Evolutionary conservation across 225 moss, liverwort and hornwort genomes (phyloP), one percentile per base, ranked within the genome.

Genomic region (Ulota crispa): DNA sequence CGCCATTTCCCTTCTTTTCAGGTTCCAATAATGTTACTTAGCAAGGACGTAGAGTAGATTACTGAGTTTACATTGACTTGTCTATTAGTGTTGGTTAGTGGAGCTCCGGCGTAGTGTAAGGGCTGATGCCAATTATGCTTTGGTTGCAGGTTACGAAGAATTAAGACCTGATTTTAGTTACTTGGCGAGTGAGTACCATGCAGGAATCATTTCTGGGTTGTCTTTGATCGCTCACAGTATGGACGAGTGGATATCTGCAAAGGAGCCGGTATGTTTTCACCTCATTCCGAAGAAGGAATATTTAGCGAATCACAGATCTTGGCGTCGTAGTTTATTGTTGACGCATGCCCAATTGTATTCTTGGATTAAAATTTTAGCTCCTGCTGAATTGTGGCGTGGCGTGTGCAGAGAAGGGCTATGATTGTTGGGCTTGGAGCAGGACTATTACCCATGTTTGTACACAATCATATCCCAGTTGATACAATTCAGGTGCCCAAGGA

Each of bases 371-470:
- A 26, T 45, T n/a, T 36, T 28, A 26, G 60, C 59, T 12, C 12
- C 5, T 68, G 24, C 34, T 66, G 53, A 59, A 79, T 64, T 64
- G 56, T 70, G 69, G 9, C 39, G 39, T 39, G 60, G 52, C 8
- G 10, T 63, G 60, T 80, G 55, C 91, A 98, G 97, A 86, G 89
- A 59, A 85, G 87, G 55, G 90, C 84, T 55, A 90, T 99, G 94
- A 86, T 99, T 65, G 90, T 99, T 45, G 98, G 98, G 61, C 94
- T 99, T 83, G 98, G 98, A 81, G 98, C 98, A 59, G 98, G 98
- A 68, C 81, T 92, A 69, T 88, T 98, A 43, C 98, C 98, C 16
- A 95, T 98, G 98, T 95, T 98, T 80, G n/a, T 98, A 15, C 80
- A 95, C 88, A 92, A 95, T 72, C 98, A 98, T 86, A 70, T 99